Conservation (phyloP, 2,329 filamentous ascomycete genomes). For the Aureobasidium musti region DNA sequence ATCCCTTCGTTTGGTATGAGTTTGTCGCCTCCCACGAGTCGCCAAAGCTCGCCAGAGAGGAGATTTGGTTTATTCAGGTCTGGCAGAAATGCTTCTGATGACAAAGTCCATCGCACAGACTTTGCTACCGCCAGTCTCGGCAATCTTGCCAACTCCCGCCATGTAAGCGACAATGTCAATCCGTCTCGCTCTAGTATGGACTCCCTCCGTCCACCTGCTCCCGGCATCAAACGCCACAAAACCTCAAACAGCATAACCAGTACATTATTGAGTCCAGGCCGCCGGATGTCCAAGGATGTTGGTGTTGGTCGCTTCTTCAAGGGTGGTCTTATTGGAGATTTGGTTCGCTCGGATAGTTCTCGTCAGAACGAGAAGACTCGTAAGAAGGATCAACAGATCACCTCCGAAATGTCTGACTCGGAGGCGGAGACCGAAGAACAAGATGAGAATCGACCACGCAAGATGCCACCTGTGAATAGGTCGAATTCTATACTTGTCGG, state of each 20-base stretch:
- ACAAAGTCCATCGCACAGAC: conserved; percentile 39
- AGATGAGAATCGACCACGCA: conserved; percentile 39
- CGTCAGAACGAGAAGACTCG: conserved; percentile 63
- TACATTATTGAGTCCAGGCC: conserved; percentile 19
- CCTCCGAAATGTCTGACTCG: conserved; percentile 23
- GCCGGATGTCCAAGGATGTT: conserved; percentile 43
- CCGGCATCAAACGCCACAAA: conserved; percentile 36
- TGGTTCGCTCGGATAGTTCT: conserved; percentile 66
- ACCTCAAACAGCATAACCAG: conserved; percentile 53
- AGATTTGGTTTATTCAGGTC: conserved; percentile 48
- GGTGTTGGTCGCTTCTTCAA: conserved; percentile 73
- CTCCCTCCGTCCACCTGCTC: conserved; percentile 42
- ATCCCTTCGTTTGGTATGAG: conserved; percentile 42
- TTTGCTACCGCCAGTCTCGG: conserved; percentile 34
- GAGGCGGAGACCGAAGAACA: conserved; percentile 54
- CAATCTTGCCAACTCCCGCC: conserved; percentile 34
- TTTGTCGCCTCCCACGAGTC: conserved; percentile 44
- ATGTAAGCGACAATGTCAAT: conserved; percentile 40
- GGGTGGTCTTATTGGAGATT: conserved; percentile 70
- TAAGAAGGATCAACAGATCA: conserved; percentile 54
- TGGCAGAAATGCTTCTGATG: conserved; percentile 38
- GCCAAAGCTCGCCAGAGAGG: conserved; percentile 40
- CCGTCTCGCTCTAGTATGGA: conserved; percentile 39
- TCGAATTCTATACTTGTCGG: conserved; percentile 34
- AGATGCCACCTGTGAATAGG: conserved; percentile 33